A percentile compares a stretch with the other conserved stretches of the same genome.
These are phyloP conservation scores for Mucor circinelloides DNA, from an alignment of 371 early-diverging fungal genomes.

Conservation along the genomic window DNA sequence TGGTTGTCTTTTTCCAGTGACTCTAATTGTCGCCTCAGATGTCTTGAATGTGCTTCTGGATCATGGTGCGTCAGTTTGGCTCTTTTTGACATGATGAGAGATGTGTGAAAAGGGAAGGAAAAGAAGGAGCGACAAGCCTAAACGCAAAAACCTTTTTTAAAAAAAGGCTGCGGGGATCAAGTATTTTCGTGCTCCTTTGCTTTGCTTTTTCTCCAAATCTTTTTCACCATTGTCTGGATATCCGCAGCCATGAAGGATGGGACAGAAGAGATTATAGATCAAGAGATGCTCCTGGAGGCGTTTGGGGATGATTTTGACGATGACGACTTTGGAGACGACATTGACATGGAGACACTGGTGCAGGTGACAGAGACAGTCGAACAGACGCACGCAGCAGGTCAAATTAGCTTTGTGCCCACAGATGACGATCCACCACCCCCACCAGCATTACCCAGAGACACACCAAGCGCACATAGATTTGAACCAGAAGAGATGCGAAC, in stretches of 20 bases:
- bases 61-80: slow-evolving; percentile 31
- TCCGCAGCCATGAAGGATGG: slow-evolving; percentile 9
- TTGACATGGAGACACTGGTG: slow-evolving; percentile 19
- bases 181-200: slow-evolving; percentile 2
- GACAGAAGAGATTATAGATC: background rate
- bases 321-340: slow-evolving; percentile 32
- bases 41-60: slow-evolving; percentile 48
- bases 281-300: background rate
- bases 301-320: background rate
- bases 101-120: background rate
- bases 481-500: slow-evolving; percentile 60
- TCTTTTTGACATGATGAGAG: slow-evolving; percentile 24
- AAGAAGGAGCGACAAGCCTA: background rate
- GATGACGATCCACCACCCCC: slow-evolving; percentile 27
- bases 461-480: slow-evolving; percentile 46
- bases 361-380: slow-evolving; percentile 23
- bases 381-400: slow-evolving; percentile 9
- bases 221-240: background rate
- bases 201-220: background rate
- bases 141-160: background rate
- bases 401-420: slow-evolving; percentile 17
- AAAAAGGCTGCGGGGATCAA: background rate
- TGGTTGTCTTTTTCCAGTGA: slow-evolving; percentile 70
- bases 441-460: slow-evolving; percentile 9
- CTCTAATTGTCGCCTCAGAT: slow-evolving; percentile 61